Conservation (phyloP, 257 asterid species). For the Nicotiana attenuata region DNA sequence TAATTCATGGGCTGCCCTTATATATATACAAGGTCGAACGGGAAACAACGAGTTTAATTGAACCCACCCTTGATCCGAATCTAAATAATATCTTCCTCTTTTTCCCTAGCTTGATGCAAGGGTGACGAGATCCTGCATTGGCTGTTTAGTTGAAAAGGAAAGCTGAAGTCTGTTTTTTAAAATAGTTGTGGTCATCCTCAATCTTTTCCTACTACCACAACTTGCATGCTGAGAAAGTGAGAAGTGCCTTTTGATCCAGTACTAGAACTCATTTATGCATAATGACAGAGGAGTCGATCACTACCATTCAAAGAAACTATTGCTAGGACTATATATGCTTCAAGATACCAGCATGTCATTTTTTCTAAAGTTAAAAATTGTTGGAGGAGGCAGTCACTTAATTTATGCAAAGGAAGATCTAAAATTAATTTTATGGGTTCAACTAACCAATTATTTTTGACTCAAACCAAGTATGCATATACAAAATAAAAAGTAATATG, state of each 20-base stretch:
- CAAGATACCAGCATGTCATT: background rate
- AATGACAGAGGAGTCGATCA: background rate
- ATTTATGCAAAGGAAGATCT: too few species aligned
- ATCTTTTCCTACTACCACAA: background rate
- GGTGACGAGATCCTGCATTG: background rate
- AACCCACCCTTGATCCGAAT: too few species aligned
- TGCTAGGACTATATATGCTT: background rate
- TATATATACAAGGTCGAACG: too few species aligned
- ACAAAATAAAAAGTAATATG: background rate
- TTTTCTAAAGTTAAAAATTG: background rate
- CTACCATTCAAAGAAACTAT: background rate
- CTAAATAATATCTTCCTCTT: too few species aligned
- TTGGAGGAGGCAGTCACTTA: background rate
- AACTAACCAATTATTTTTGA: background rate
- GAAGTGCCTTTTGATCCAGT: background rate
- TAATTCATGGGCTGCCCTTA: too few species aligned
- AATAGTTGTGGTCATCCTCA: background rate
- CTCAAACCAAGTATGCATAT: background rate
- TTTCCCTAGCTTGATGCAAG: background rate
- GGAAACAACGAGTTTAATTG: too few species aligned
- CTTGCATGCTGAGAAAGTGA: background rate
- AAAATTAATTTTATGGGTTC: background rate
- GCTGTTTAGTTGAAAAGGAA: background rate
- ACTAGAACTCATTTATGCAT: background rate
- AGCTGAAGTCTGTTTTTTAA: background rate